Percentiles rank a stretch among this genome's conserved stretches.
phyloP scores from a whole-genome alignment of 1,284 basidiomycete genomes.

The Mycena sp. region DNA sequence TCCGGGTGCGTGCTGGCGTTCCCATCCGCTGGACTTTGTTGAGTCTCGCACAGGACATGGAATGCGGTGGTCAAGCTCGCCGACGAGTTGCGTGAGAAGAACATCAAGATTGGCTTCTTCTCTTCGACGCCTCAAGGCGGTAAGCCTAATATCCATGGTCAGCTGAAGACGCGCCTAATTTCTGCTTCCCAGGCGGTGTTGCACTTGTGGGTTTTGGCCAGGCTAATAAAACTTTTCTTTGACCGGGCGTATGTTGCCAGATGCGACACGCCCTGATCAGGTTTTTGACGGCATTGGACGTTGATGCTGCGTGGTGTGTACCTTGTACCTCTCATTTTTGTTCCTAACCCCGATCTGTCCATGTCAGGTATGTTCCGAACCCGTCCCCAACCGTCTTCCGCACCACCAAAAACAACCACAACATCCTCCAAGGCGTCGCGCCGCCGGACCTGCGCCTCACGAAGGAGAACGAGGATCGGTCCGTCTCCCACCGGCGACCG shows the following conservation, averaged over 20 bases:
- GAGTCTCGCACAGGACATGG: constrained; percentile 65
- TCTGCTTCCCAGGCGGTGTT: constrained; percentile 73
- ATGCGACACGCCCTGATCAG: constrained; percentile 79
- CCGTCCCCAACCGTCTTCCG: constrained; percentile 87
- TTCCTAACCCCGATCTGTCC: background rate
- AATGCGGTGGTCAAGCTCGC: constrained; percentile 80
- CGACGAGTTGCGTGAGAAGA: constrained; percentile 83
- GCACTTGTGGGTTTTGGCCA: constrained; percentile 75
- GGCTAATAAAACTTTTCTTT: no score
- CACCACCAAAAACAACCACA: constrained; percentile 93
- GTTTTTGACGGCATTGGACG: constrained; percentile 80
- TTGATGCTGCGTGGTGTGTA: constrained; percentile 81
- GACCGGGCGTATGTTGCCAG: no score
- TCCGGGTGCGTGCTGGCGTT: constrained; percentile 46
- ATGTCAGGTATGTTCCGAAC: constrained; percentile 84
- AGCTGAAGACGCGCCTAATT: background rate
- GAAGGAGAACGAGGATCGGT: constrained; percentile 78
- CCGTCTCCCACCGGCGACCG: constrained; percentile 46
- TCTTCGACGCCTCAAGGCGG: constrained; percentile 91
- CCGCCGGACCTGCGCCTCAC: constrained; percentile 77
- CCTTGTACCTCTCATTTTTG: constrained; percentile 4
- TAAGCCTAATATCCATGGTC: constrained; percentile 44
- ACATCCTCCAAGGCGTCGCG: constrained; percentile 88
- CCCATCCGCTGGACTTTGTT: background rate
- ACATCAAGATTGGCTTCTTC: constrained; percentile 89